phyloP scores from a whole-genome alignment of 1,284 basidiomycete species.

The Mycena citricolor region DNA sequence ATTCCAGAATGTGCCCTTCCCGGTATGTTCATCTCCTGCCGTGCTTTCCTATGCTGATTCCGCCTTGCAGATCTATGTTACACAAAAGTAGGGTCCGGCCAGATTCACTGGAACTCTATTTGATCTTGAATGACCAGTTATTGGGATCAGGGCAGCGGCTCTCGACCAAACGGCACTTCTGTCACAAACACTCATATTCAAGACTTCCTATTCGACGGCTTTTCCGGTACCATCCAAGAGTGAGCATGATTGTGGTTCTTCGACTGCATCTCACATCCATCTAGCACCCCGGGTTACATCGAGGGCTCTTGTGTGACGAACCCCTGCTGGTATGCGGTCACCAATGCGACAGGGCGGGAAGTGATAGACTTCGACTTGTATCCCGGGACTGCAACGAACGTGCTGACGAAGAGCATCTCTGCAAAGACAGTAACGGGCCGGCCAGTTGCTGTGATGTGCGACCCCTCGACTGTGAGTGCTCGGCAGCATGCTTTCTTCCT shows the following conservation, averaged over 20 bases:
- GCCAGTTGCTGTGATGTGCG: constrained; percentile 52
- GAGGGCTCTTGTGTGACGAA: constrained; percentile 56
- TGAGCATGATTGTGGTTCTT: constrained; percentile 30
- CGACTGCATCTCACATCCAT: no score
- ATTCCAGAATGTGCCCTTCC: constrained; percentile 51
- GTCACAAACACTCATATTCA: constrained; percentile 55
- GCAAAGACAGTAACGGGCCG: constrained; percentile 43
- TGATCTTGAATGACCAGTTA: constrained; percentile 46
- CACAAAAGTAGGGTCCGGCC: constrained; percentile 50
- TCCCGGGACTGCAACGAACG: constrained; percentile 49
- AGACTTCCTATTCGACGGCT: constrained; percentile 55
- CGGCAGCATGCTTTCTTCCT: not conserved
- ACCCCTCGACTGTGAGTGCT: constrained; percentile 43
- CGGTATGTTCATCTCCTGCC: constrained; percentile 36
- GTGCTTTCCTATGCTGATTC: not conserved
- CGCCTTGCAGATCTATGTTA: constrained; percentile 49
- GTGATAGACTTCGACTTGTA: constrained; percentile 59
- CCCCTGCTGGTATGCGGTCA: constrained; percentile 57
- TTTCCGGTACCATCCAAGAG: constrained; percentile 53
- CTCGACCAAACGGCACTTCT: constrained; percentile 26
- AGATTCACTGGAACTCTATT: no score
- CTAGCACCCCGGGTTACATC: constrained; percentile 43
- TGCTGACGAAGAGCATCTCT: constrained; percentile 47
- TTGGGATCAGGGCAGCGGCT: constrained; percentile 52
- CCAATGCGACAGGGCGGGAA: constrained; percentile 54